A percentile compares a stretch with the other conserved stretches of the same genome.
These are phyloP conservation scores for Thermothelomyces thermophilus DNA, from an alignment of 2,329 filamentous ascomycete species.

Conservation along the genomic window DNA sequence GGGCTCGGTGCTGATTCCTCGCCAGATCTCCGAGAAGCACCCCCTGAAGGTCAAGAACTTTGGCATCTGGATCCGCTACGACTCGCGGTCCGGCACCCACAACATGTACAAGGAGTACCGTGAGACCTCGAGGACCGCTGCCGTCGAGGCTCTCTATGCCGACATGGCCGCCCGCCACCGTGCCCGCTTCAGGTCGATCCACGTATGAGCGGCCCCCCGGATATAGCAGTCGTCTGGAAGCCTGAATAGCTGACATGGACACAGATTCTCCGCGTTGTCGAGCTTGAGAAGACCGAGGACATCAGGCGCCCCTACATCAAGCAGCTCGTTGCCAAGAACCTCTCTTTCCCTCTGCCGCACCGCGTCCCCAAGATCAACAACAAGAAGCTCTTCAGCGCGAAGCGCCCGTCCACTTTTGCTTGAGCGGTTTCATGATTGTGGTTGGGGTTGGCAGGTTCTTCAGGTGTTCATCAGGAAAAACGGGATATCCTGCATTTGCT, in stretches of 20 bases:
- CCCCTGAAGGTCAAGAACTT: constrained; percentile 99
- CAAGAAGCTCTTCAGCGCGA: constrained; percentile 90
- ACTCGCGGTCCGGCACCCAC: constrained; percentile 99
- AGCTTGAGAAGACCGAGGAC: constrained; percentile 89
- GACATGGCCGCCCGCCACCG: constrained; percentile 99
- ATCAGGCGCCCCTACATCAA: constrained; percentile 99
- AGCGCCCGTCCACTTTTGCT: constrained; percentile 95
- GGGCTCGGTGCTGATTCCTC: constrained; percentile 13
- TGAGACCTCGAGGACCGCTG: constrained; percentile 93
- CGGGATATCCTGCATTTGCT: constrained; percentile 55
- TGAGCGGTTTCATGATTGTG: constrained; percentile 58
- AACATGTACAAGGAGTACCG: constrained; percentile 99
- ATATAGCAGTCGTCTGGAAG: neutral
- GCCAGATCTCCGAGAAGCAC: constrained; percentile 94
- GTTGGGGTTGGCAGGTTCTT: constrained; percentile 48
- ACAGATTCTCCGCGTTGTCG: constrained; percentile 96
- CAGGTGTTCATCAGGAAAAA: constrained; percentile 57
- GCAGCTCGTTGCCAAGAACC: constrained; percentile 90
- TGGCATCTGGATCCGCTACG: constrained; percentile 99
- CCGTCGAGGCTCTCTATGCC: constrained; percentile 95
- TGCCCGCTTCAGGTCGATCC: constrained; percentile 94
- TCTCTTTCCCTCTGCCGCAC: constrained; percentile 98
- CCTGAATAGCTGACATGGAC: constrained; percentile 26
- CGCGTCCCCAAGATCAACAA: constrained; percentile 74
- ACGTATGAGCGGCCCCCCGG: constrained; percentile 59